phyloP scores from a whole-genome alignment of 2,329 filamentous ascomycete species.

The Paracamarosporium sp. region DNA sequence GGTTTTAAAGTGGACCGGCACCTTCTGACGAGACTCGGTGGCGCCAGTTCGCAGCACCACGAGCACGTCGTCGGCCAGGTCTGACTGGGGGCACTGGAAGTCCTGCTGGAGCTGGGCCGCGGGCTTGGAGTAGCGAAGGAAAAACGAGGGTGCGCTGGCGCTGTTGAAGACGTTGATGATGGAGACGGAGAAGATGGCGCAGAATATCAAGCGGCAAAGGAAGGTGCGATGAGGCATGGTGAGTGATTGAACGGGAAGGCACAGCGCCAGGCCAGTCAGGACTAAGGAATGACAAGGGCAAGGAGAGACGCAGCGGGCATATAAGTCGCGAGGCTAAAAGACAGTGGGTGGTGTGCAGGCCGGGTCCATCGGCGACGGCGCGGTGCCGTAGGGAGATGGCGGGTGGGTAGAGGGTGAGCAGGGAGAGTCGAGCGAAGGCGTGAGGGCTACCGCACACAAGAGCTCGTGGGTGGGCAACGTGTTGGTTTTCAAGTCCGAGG shows the following conservation, averaged over 20 bases:
- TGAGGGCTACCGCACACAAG: neutral
- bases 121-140: constrained; percentile 32
- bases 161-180: constrained; percentile 43
- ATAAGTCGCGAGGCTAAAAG: constrained; percentile 10
- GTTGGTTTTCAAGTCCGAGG: constrained; percentile 14
- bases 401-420: constrained; percentile 1
- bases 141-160: constrained; percentile 35
- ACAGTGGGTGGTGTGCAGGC: constrained; percentile 5
- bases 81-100: constrained; percentile 39
- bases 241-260: constrained; percentile 7
- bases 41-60: constrained; percentile 67
- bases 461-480: neutral
- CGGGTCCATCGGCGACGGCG: constrained; percentile 13
- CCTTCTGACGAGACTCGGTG: constrained; percentile 63
- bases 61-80: constrained; percentile 58
- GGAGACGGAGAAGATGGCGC: constrained; percentile 41
- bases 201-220: constrained; percentile 41
- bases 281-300: constrained; percentile 1
- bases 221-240: constrained; percentile 41
- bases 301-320: constrained; percentile 8
- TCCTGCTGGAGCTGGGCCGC: constrained; percentile 20
- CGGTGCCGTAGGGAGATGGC: neutral
- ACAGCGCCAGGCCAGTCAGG: constrained; percentile 26
- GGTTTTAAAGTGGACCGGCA: constrained; percentile 64
- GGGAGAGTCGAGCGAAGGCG: constrained; percentile 2